These are phyloP conservation scores for Saccharum spontaneum DNA, from an alignment of 176 grass and related monocot genomes.

Conservation along the genomic window DNA sequence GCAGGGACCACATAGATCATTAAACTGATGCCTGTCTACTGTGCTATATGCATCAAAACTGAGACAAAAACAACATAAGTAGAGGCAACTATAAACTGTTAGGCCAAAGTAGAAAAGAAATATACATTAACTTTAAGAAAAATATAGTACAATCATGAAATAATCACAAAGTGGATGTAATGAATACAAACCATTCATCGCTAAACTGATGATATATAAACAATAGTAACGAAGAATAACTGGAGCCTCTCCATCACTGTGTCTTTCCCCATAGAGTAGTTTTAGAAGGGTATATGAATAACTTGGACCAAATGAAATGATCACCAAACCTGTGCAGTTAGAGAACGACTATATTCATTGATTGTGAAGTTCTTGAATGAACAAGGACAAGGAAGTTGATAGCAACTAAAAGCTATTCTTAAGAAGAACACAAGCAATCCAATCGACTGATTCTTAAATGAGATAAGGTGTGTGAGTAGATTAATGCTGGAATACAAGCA, in stretches of 20 bases:
- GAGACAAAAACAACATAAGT: neutral
- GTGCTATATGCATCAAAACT: neutral
- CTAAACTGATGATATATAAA: constrained; percentile 89
- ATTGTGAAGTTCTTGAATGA: constrained; percentile 1
- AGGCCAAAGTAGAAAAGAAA: neutral
- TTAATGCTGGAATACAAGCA: constrained; percentile 5
- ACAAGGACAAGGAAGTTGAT: neutral
- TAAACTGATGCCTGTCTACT: neutral
- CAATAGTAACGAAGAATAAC: constrained; percentile 85
- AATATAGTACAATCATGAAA: constrained; percentile 20
- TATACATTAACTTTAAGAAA: neutral
- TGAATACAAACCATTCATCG: constrained; percentile 77
- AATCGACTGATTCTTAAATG: neutral
- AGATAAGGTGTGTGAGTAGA: neutral
- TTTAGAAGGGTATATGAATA: constrained; percentile 95
- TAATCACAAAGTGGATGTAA: constrained; percentile 18
- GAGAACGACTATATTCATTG: constrained; percentile 13
- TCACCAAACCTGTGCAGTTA: constrained; percentile 66
- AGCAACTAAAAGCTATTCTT: constrained; percentile 11
- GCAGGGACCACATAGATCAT: neutral
- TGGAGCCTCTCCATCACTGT: constrained; percentile 62
- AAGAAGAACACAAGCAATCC: neutral
- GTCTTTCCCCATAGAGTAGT: constrained; percentile 61
- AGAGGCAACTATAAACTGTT: neutral
- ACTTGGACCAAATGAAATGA: constrained; percentile 95